Base-by-base conservation (phyloP, 2,329 filamentous ascomycete genomes). In the Phyllosticta citriasiana region DNA sequence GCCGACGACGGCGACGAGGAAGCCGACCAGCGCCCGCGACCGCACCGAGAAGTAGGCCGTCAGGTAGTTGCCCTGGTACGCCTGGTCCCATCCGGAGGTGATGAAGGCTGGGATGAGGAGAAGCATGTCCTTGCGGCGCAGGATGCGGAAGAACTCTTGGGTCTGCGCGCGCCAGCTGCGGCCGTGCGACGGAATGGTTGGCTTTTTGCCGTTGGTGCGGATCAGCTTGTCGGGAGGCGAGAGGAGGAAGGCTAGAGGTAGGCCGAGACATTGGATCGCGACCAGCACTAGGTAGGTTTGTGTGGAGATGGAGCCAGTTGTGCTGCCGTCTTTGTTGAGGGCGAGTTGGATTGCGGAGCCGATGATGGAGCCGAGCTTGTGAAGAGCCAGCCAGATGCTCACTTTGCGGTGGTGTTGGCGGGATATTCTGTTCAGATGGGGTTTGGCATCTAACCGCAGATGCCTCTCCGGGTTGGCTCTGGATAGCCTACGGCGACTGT, bases 1-100 rank as follows among this genome's bases (percentile, higher is more conserved):
- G 0, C 78, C 79, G 1, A 72, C 77, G 25, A 82, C 68, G 5
- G 78, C 78, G 0, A 79, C 79, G 0, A 73, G 73, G 52, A 82
- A 64, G 0, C 78, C 74, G 0, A 76, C 76, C 2, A 82, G 70
- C 0, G 79, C 76, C 2, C 79, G 71, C 0, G 79, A 70, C 2
- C 80, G 75, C 2, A 82, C 79, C 3, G 78, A 79, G 64, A 81
- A 81, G 69, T 82, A 82, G 26, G 75, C 78, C 9, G 79, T 78
- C 16, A 82, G 72, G 65, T 82, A 82, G 19, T 80, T 81, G 6
- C 79, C 78, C 24, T 80, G 70, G 26, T 82, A 82, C 0, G 79
- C 80, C 30, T 66, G 68, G 63, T 80, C 82, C 76, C 80, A 82
- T 62, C 79, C 77, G 64, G 80, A 80, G 0, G 78, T 77, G 0